Conservation (phyloP, 129 eudicot species). For the Lactuca sativa region DNA sequence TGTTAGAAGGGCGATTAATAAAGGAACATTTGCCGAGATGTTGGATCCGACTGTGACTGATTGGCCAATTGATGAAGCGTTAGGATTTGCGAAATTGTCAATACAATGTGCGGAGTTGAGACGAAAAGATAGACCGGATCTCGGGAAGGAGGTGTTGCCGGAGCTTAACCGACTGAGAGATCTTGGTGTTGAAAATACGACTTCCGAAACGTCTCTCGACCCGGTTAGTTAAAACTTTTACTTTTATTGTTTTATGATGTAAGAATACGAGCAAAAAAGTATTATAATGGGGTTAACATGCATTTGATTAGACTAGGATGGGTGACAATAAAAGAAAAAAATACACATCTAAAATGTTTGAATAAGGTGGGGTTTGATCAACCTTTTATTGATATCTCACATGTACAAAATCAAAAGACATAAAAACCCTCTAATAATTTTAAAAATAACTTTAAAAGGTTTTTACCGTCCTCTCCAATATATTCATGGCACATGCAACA, state of each 20-base stretch:
- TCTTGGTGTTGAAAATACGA: constrained; percentile 43
- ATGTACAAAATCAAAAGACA: no score
- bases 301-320: no score
- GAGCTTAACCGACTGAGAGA: constrained; percentile 48
- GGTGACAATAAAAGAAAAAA: no score
- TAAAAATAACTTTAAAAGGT: no score
- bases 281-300: no score
- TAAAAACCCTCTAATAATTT: no score
- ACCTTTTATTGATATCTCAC: no score
- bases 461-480: no score
- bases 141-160: constrained; percentile 50
- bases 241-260: background rate
- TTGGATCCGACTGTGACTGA: constrained; percentile 44
- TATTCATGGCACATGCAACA: no score
- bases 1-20: constrained; percentile 40
- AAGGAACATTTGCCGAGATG: constrained; percentile 42
- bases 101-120: constrained; percentile 53
- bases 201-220: constrained; percentile 2
- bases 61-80: constrained; percentile 55
- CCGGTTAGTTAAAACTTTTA: background rate
- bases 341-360: no score
- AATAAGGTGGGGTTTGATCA: no score
- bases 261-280: background rate
- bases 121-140: constrained; percentile 60
- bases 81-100: constrained; percentile 46